Percentiles rank a stretch among this genome's conserved stretches.
phyloP scores from a whole-genome alignment of 768 basidiomycete genomes.

The Pisolithus albus region DNA sequence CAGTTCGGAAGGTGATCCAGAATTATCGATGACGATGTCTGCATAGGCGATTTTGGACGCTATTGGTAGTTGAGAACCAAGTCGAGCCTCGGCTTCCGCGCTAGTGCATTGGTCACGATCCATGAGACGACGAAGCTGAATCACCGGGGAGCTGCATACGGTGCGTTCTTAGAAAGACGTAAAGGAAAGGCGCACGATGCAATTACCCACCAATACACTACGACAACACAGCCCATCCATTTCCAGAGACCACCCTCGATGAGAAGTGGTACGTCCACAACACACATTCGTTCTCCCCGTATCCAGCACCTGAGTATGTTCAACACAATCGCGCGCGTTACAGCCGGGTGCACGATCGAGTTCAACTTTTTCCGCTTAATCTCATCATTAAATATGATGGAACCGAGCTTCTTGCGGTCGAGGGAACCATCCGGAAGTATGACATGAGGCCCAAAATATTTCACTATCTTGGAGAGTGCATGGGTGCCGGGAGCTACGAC shows the following conservation, averaged over 20 bases:
- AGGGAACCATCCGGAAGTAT: conserved; percentile 64
- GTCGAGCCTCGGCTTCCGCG: conserved; percentile 64
- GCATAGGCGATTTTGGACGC: conserved; percentile 76
- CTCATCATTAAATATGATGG: conserved; percentile 77
- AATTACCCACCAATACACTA: conserved; percentile 80
- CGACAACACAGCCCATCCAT: conserved; percentile 75
- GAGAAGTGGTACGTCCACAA: conserved; percentile 88
- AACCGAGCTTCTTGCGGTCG: conserved; percentile 77
- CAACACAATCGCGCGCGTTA: conserved; percentile 71
- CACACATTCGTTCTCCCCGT: conserved; percentile 66
- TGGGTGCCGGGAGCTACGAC: conserved; percentile 81
- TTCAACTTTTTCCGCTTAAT: conserved; percentile 69
- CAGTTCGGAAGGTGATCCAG: conserved; percentile 65
- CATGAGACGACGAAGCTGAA: conserved; percentile 82
- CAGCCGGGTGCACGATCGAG: conserved; percentile 83
- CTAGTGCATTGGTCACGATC: conserved; percentile 59
- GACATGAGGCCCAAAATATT: conserved; percentile 64
- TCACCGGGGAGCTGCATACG: conserved; percentile 57
- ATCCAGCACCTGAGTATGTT: conserved; percentile 67
- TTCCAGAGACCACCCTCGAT: conserved; percentile 85
- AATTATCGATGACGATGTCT: conserved; percentile 85
- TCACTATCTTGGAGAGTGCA: conserved; percentile 59
- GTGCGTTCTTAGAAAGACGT: neutral
- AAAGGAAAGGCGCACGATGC: neutral
- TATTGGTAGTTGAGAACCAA: conserved; percentile 78